phyloP scores from a whole-genome alignment of 176 grass and related monocot genomes.

The Tuctoria greenei region DNA sequence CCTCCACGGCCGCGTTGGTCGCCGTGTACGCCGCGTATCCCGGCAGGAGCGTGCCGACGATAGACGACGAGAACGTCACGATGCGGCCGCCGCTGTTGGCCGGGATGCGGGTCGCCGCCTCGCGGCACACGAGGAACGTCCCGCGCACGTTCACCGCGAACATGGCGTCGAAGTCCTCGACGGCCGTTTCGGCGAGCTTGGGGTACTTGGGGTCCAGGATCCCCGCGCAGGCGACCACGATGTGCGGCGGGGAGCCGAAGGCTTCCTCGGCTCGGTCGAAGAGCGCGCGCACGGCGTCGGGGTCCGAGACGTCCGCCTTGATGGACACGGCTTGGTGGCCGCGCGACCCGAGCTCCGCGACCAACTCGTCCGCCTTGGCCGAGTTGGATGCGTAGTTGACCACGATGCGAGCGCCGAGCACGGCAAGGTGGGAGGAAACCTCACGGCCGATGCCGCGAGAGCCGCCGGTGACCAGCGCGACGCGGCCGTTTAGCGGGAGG shows the following conservation, averaged over 20 bases:
- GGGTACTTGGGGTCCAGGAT: slow-evolving; percentile 50
- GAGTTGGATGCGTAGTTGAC: slow-evolving; percentile 59
- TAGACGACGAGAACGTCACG: slow-evolving; percentile 41
- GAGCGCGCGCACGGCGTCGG: slow-evolving; percentile 48
- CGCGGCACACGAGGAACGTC: slow-evolving; percentile 57
- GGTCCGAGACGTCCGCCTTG: slow-evolving; percentile 53
- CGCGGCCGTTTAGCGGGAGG: slow-evolving; percentile 55
- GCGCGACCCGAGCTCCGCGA: slow-evolving; percentile 44
- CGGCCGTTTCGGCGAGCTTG: slow-evolving; percentile 45
- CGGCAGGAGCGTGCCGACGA: slow-evolving; percentile 27
- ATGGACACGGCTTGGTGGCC: slow-evolving; percentile 18
- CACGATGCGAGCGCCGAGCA: slow-evolving; percentile 63
- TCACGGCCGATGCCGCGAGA: slow-evolving; percentile 68
- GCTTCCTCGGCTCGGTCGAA: slow-evolving; percentile 62
- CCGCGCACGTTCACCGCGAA: slow-evolving; percentile 64
- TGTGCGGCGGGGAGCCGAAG: slow-evolving; percentile 48
- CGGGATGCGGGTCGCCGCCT: slow-evolving; percentile 43
- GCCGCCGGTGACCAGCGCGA: slow-evolving; percentile 65
- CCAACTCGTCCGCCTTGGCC: slow-evolving; percentile 51
- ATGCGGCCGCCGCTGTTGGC: slow-evolving; percentile 43
- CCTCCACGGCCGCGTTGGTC: slow-evolving; percentile 39
- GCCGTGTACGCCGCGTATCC: slow-evolving; percentile 34
- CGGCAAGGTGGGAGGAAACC: slow-evolving; percentile 53
- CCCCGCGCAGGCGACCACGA: slow-evolving; percentile 63
- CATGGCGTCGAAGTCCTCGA: slow-evolving; percentile 70